These are phyloP conservation scores for Sphagnum fallax DNA, from an alignment of 228 moss, liverwort and hornwort species.

Conservation along the genomic window DNA sequence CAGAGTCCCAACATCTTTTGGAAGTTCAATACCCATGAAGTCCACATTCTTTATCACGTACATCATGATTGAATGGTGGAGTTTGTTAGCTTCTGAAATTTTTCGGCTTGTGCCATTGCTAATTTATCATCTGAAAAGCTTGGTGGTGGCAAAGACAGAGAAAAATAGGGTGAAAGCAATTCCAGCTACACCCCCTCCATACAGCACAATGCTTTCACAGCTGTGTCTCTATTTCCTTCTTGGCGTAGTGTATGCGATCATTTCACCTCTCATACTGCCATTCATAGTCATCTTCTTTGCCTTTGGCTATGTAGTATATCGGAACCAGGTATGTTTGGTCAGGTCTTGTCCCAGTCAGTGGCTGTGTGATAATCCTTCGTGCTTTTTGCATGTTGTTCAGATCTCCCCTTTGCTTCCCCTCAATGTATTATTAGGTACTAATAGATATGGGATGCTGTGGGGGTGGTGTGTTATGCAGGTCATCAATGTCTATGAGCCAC, in stretches of 20 bases:
- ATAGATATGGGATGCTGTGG: background rate
- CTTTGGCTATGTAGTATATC: conserved; percentile 63
- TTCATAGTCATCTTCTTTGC: conserved; percentile 62
- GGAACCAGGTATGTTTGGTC: conserved; percentile 49
- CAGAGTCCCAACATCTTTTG: conserved; percentile 47
- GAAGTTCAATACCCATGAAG: conserved; percentile 58
- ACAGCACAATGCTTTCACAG: conserved; percentile 38
- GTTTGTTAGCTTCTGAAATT: conserved; percentile 50
- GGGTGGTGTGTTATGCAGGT: conserved; percentile 26
- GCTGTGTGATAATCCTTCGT: background rate
- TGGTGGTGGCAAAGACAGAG: conserved; percentile 50
- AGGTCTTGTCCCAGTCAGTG: background rate
- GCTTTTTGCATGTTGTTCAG: background rate
- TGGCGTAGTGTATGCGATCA: conserved; percentile 75
- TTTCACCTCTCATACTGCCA: conserved; percentile 78
- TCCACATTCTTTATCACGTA: conserved; percentile 80
- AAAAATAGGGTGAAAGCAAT: conserved; percentile 52
- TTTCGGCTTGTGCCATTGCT: conserved; percentile 51
- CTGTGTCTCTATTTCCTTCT: conserved; percentile 74
- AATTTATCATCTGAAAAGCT: conserved; percentile 33
- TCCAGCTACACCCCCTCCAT: conserved; percentile 39
- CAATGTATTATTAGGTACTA: background rate
- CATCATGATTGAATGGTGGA: conserved; percentile 84
- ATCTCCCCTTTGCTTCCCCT: background rate
- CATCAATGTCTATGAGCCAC: conserved; percentile 66